phyloP scores from a whole-genome alignment of 257 asterid species.

The Plantago ovata region DNA sequence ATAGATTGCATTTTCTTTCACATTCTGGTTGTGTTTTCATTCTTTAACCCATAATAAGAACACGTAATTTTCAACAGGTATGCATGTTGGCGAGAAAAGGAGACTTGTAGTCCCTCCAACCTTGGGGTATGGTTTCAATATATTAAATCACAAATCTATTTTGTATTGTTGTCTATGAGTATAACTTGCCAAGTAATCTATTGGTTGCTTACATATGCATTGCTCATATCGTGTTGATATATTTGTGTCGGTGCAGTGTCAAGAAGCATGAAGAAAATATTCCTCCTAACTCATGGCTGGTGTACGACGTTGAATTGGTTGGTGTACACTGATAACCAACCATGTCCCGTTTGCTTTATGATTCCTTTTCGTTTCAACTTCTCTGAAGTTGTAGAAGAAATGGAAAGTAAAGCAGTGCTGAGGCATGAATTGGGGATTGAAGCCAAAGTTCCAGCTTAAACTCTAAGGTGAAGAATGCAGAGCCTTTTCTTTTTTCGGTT shows the following conservation, averaged over 20 bases:
- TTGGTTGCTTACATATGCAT: too few species aligned
- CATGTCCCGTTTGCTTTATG: constrained; percentile 8
- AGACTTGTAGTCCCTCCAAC: constrained; percentile 77
- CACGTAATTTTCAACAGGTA: constrained; percentile 47
- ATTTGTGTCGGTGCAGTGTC: constrained; percentile 43
- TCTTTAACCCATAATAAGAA: constrained; percentile 1
- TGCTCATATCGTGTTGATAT: not conserved
- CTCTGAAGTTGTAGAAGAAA: constrained; percentile 18
- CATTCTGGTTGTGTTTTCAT: constrained; percentile 5
- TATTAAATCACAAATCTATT: not conserved
- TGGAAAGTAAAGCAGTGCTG: constrained; percentile 21
- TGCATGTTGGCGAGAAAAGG: constrained; percentile 87
- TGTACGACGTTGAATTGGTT: constrained; percentile 66
- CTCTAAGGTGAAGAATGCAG: too few species aligned
- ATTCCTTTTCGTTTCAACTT: constrained; percentile 11
- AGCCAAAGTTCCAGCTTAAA: too few species aligned
- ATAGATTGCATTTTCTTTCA: not conserved
- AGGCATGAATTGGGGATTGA: too few species aligned
- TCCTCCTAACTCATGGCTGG: constrained; percentile 90
- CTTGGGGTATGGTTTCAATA: constrained; percentile 53
- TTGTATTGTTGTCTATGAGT: not conserved
- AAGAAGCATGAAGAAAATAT: constrained; percentile 47
- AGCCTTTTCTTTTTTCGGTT: too few species aligned
- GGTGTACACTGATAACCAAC: constrained; percentile 30
- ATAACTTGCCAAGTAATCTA: not conserved